A percentile compares a stretch with the other conserved stretches of the same genome.
phyloP scores from a whole-genome alignment of 2,329 filamentous ascomycete species.

The Coniosporium tulheliwenetii region DNA sequence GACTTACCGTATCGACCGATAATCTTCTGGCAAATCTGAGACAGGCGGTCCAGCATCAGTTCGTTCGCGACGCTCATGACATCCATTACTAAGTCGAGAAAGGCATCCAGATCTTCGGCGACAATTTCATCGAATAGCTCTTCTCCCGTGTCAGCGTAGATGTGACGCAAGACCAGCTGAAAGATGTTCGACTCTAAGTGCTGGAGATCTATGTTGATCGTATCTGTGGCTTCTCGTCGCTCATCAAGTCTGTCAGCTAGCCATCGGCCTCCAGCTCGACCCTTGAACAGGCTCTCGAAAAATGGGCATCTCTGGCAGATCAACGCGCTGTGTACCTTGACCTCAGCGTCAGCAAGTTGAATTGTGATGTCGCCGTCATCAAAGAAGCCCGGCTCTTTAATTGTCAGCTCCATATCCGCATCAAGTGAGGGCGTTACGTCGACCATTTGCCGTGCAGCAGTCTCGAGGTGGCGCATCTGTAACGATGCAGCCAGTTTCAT shows the following conservation, averaged over 20 bases:
- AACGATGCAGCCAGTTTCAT: constrained; percentile 68
- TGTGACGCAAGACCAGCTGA: constrained; percentile 57
- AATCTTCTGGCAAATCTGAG: constrained; percentile 74
- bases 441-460: constrained; percentile 60
- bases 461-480: constrained; percentile 56
- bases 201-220: constrained; percentile 61
- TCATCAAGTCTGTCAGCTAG: constrained; percentile 50
- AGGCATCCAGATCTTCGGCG: constrained; percentile 58
- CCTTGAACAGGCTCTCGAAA: constrained; percentile 78
- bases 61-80: constrained; percentile 85
- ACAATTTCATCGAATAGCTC: constrained; percentile 70
- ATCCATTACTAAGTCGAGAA: constrained; percentile 79
- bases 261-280: constrained; percentile 77
- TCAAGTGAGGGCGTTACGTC: constrained; percentile 48
- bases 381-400: constrained; percentile 55
- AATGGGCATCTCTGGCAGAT: constrained; percentile 79
- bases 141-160: constrained; percentile 71
- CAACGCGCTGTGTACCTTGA: constrained; percentile 61
- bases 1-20: constrained; percentile 59
- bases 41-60: constrained; percentile 82
- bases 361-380: constrained; percentile 66
- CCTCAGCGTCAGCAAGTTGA: constrained; percentile 55
- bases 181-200: constrained; percentile 66
- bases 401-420: constrained; percentile 53
- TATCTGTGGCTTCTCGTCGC: constrained; percentile 26